Base-by-base conservation (phyloP, 108 stramenopile genomes). In the Hondaea fermentalgiana region DNA sequence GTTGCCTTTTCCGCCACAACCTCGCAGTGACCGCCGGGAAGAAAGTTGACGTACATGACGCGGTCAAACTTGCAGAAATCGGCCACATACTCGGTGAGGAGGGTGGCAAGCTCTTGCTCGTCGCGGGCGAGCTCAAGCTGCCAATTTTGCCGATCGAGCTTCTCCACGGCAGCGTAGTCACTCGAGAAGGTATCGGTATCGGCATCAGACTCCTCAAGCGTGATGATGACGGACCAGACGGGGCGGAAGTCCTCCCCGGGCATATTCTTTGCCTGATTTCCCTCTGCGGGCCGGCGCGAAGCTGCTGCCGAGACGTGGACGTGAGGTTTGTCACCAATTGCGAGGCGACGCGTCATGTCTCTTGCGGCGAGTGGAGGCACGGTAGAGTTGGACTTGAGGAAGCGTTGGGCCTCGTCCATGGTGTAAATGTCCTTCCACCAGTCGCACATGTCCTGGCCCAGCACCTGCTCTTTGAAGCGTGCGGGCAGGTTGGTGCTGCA, bases 11-110 rank as follows among this genome's bases (percentile, higher is more conserved):
- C 76, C 6, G 76, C 76, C 3, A 83, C 76, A 0, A 53, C 28
- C n/a, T 47, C 51, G 51, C 76, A 47, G 76, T 83, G 76, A 45
- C 76, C 76, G 12, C 51, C 76, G 19, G 45, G 49, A 4, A 53
- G 49, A 53, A 83, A 83, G 45, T 83, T 47, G 51, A 53, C n/a
- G 49, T 53, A 83, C 76, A 83, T 83, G 49, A 83, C 76, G 76
- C 76, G 76, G 51, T 83, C 76, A 1, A 83, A 83, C 76, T 35
- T 12, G 76, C 49, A 83, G 2, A 83, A 53, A 0, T 83, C 49
- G 45, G 49, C 51, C 8, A 53, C 45, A 3, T 25, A 47, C 16
- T 83, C 49, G 76, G 49, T 83, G 51, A 83, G 76, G n/a, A 53
- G 28, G 16, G 19, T 17, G n/a, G 51, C 76, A 0, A 83, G 51